A percentile compares a stretch with the other conserved stretches of the same genome.
phyloP scores from a whole-genome alignment of 2,329 filamentous ascomycete species.

The Thielaviopsis populi region DNA sequence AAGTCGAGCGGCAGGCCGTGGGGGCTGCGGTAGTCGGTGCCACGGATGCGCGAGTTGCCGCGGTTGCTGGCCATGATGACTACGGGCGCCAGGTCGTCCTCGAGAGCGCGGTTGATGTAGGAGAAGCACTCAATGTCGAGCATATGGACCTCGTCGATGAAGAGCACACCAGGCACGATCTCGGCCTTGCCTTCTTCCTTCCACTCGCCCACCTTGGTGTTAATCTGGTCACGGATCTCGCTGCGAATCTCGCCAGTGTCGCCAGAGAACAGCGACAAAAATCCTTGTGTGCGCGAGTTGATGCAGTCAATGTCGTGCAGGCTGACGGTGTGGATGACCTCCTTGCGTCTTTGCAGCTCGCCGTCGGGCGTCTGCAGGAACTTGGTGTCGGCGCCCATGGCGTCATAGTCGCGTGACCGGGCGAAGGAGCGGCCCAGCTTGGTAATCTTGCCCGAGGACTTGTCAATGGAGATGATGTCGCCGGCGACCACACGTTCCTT shows the following conservation, averaged over 20 bases:
- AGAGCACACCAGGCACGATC: constrained; percentile 91
- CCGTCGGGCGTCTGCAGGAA: constrained; percentile 96
- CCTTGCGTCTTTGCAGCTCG: constrained; percentile 91
- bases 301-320: constrained; percentile 99
- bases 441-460: constrained; percentile 93
- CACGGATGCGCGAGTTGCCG: constrained; percentile 78
- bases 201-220: constrained; percentile 97
- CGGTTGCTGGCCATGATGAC: constrained; percentile 99
- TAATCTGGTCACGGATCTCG: constrained; percentile 96
- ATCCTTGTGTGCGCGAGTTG: constrained; percentile 97
- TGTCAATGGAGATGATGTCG: constrained; percentile 97
- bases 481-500: constrained; percentile 98
- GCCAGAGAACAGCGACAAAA: constrained; percentile 90
- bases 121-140: constrained; percentile 98
- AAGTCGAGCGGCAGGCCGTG: constrained; percentile 93
- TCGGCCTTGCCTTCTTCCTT: constrained; percentile 98
- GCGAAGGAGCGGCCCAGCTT: constrained; percentile 93
- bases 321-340: constrained; percentile 91
- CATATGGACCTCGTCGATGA: constrained; percentile 99
- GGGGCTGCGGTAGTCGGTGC: constrained; percentile 83
- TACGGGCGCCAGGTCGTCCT: constrained; percentile 86
- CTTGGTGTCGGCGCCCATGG: constrained; percentile 96
- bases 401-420: constrained; percentile 92
- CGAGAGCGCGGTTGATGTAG: constrained; percentile 91
- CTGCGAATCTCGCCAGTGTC: constrained; percentile 96